Percentiles rank a stretch among this genome's conserved stretches.
phyloP scores from a whole-genome alignment of 2,329 filamentous ascomycete species.

The Cordyceps fumosorosea region DNA sequence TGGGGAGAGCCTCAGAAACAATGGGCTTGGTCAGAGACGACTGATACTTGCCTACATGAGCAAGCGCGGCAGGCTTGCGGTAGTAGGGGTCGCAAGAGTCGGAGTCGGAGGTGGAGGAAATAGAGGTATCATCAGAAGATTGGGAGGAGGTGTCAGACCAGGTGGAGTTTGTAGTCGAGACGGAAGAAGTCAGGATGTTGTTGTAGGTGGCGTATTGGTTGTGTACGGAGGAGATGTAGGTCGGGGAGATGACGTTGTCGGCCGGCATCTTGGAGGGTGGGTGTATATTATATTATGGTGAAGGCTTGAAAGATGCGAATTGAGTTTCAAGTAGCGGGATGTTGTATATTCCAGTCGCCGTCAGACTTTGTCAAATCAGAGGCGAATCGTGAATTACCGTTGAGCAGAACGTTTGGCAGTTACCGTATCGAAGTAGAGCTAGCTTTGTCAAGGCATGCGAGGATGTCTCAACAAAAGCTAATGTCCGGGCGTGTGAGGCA shows the following conservation, averaged over 20 bases:
- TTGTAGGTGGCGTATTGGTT: constrained; percentile 55
- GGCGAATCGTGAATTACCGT: constrained; percentile 32
- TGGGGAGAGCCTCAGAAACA: constrained; percentile 40
- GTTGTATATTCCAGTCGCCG: constrained; percentile 47
- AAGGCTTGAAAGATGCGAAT: constrained; percentile 21
- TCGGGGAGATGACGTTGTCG: constrained; percentile 46
- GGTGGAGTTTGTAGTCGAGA: constrained; percentile 69
- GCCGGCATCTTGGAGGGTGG: constrained; percentile 50
- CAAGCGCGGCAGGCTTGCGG: constrained; percentile 21
- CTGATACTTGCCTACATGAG: constrained; percentile 19
- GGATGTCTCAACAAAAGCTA: constrained; percentile 30
- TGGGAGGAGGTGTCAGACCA: constrained; percentile 70
- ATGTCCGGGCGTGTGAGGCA: constrained; percentile 33
- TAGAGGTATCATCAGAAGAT: constrained; percentile 60
- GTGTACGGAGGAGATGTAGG: constrained; percentile 41
- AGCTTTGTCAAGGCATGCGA: constrained; percentile 34
- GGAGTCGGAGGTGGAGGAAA: constrained; percentile 54
- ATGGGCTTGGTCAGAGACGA: constrained; percentile 23
- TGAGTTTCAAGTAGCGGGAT: constrained; percentile 24
- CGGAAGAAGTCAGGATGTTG: constrained; percentile 65
- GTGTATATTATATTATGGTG: constrained; percentile 20
- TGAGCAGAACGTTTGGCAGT: constrained; percentile 24
- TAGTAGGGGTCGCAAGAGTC: constrained; percentile 41
- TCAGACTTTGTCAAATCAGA: constrained; percentile 44
- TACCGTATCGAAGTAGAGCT: constrained; percentile 28